Evolutionary conservation across 805 yeast genomes (phyloP), one percentile per base, ranked within the genome.

Genomic region (Candida ulmi): DNA sequence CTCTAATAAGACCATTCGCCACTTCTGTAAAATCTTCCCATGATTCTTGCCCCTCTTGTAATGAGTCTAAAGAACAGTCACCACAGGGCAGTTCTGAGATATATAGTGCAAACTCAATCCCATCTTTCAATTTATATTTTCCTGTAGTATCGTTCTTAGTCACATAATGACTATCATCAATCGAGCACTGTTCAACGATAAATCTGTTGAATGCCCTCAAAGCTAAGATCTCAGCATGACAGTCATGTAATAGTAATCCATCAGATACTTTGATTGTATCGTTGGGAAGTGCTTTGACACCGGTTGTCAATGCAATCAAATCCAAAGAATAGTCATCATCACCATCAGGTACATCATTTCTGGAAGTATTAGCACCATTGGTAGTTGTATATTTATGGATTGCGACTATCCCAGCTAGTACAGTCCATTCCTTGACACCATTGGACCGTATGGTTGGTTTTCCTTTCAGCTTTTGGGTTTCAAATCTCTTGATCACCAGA

Each of bases 31-130:
- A 37, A 2, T 46, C 50, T 3, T 41, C 40, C 48, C 58, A 45
- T 6, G 42, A 33, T 2, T 54, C 51, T 17, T 55, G 52, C 2
- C 52, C 63, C 32, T 62, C 67, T 5, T 46, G 41, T 4, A 63
- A 41, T 3, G 60, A 47, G 24, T 69, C 71, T 77, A 88, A 74
- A 6, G 95, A 82, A 1, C 86, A 80, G 57, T 90, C 97, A 1
- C 98, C 98, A 64, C 98, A 90, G 0, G 97, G 97, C 0, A 81
- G 68, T 45, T 84, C 93, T 11, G 90, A 77, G 6, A 84, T 64
- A 44, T 76, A 81, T 46, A 88, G 55, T 0, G 79, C 81, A 39
- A 88, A 58, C 36, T 66, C 53, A 33, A 74, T 57, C 3, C 60
- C 63, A 0, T 46, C 37, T 32, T 61, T 71, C 36, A 76, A 37